A percentile compares a stretch with the other conserved stretches of the same genome.
Conservation (phyloP, 495 filamentous ascomycete genomes). For the Penicillium pulvis region DNA sequence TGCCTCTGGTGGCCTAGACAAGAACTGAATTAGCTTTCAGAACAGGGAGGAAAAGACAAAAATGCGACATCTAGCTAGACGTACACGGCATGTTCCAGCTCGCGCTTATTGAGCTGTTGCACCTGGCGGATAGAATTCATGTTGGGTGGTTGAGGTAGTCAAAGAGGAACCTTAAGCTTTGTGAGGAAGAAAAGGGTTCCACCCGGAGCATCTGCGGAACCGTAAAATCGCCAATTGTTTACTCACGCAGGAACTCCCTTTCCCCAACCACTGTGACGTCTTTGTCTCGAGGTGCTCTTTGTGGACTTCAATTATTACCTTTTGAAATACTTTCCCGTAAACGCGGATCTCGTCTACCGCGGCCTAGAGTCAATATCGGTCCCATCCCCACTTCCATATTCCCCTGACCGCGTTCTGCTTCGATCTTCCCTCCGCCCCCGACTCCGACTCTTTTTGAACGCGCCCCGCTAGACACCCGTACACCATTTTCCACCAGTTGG, state of each 20-base stretch:
- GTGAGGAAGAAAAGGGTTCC: slow-evolving; percentile 18
- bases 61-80: slow-evolving; percentile 8
- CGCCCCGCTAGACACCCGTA: background rate
- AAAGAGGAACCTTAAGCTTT: slow-evolving; percentile 13
- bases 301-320: background rate
- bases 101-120: slow-evolving; percentile 90
- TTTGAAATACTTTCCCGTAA: background rate
- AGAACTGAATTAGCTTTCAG: slow-evolving; percentile 17
- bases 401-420: slow-evolving; percentile 27
- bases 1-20: slow-evolving; percentile 67
- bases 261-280: slow-evolving; percentile 19
- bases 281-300: background rate
- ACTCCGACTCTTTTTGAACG: slow-evolving; percentile 8
- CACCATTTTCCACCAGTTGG: slow-evolving; percentile 18
- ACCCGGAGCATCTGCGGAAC: slow-evolving; percentile 33
- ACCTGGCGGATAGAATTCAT: slow-evolving; percentile 96
- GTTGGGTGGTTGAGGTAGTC: slow-evolving; percentile 9
- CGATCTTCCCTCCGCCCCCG: slow-evolving; percentile 17
- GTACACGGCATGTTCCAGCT: slow-evolving; percentile 84
- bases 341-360: slow-evolving; percentile 11
- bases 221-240: slow-evolving; percentile 37
- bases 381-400: slow-evolving; percentile 21
- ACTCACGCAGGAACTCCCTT: slow-evolving; percentile 21
- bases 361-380: slow-evolving; percentile 1
- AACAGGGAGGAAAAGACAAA: slow-evolving; percentile 3